Evolutionary conservation across 768 basidiomycete species (phyloP).

Genomic region (Mycena pura): DNA sequence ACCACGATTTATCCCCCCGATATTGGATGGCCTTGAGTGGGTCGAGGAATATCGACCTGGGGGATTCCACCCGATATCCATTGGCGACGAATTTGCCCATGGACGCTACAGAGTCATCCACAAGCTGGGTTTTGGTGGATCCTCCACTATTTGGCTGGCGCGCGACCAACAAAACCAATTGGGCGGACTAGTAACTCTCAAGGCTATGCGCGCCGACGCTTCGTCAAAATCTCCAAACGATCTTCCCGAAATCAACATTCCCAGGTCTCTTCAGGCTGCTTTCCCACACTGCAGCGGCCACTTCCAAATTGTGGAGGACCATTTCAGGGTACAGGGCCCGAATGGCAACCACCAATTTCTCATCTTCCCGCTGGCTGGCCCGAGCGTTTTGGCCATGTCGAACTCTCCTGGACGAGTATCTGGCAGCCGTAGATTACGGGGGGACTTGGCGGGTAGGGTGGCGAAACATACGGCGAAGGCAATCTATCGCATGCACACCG

Average conservation of each 20-base stretch:
- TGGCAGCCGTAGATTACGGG: constrained; percentile 40
- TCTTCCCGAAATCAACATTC: constrained; percentile 39
- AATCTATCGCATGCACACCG: constrained; percentile 39
- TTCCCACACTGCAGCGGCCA: constrained; percentile 36
- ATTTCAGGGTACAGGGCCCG: constrained; percentile 54
- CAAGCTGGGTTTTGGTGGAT: constrained; percentile 53
- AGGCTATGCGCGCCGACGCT: constrained; percentile 41
- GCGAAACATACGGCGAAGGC: constrained; percentile 37
- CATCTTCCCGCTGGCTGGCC: constrained; percentile 54
- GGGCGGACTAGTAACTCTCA: constrained; percentile 40
- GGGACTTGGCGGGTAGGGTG: constrained; percentile 43
- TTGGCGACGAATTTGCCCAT: constrained; percentile 54
- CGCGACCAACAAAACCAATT: constrained; percentile 31
- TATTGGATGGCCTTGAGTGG: constrained; percentile 44
- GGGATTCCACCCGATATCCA: constrained; percentile 57
- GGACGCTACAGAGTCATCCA: constrained; percentile 56
- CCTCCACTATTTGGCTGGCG: constrained; percentile 50
- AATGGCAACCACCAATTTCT: constrained; percentile 60
- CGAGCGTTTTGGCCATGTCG: constrained; percentile 40
- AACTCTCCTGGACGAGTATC: constrained; percentile 38
- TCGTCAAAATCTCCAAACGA: constrained; percentile 33
- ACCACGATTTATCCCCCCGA: constrained; percentile 32
- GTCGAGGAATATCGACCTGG: constrained; percentile 57
- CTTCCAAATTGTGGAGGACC: constrained; percentile 44
- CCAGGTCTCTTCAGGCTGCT: constrained; percentile 40